These are phyloP conservation scores for Metarhizium humberi DNA, from an alignment of 2,329 filamentous ascomycete genomes.

Conservation along the genomic window DNA sequence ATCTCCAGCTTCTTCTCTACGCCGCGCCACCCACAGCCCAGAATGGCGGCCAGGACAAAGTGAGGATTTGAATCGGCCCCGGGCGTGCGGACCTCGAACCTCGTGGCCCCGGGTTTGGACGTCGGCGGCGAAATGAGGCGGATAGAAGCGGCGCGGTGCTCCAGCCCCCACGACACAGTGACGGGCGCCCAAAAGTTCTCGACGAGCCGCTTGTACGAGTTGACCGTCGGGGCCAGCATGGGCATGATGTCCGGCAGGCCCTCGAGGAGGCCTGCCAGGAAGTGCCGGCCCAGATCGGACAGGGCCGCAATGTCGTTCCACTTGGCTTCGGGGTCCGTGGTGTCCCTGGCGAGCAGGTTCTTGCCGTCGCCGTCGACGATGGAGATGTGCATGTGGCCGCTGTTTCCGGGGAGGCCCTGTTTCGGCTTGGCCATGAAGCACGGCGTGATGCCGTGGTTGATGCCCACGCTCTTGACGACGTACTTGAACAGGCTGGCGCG, in stretches of 20 bases:
- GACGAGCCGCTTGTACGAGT: conserved; percentile 95
- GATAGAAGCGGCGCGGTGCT: conserved; percentile 88
- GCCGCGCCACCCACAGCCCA: conserved; percentile 83
- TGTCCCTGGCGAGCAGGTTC: conserved; percentile 73
- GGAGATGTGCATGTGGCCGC: conserved; percentile 91
- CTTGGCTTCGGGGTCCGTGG: conserved; percentile 58
- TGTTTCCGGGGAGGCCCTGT: conserved; percentile 85
- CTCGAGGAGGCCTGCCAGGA: conserved; percentile 81
- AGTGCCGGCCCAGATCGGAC: conserved; percentile 83
- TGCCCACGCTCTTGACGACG: conserved; percentile 79
- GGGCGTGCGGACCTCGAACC: conserved; percentile 86
- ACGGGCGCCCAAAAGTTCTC: conserved; percentile 99
- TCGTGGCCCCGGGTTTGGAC: conserved; percentile 72
- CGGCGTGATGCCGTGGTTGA: conserved; percentile 82
- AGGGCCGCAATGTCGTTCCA: conserved; percentile 71
- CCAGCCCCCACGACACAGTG: conserved; percentile 92
- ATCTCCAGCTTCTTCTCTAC: conserved; percentile 88
- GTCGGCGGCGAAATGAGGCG: conserved; percentile 84
- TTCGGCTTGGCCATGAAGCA: conserved; percentile 99
- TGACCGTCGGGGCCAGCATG: conserved; percentile 84
- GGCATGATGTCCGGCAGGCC: conserved; percentile 95
- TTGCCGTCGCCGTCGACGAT: conserved; percentile 70
- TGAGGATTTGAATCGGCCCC: conserved; percentile 92
- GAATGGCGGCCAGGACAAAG: conserved; percentile 75
- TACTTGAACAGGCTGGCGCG: conserved; percentile 91